These are phyloP conservation scores for Auriscalpium microsporum DNA, from an alignment of 768 basidiomycete species.

Conservation along the genomic window DNA sequence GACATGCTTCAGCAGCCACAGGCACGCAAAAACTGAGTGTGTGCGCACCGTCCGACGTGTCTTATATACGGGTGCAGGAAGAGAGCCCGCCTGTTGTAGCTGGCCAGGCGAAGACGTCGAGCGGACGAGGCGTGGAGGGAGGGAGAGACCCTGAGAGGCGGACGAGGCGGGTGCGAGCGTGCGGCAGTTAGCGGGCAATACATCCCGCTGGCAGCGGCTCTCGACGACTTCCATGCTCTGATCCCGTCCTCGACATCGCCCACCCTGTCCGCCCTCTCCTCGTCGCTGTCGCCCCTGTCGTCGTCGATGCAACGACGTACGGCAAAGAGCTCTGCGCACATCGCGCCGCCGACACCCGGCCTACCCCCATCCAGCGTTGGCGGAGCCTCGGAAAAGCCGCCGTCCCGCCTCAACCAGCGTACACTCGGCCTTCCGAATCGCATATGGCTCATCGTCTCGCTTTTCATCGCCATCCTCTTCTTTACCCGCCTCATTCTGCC, in stretches of 20 bases:
- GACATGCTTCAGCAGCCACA: too few species aligned
- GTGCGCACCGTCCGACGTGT: too few species aligned
- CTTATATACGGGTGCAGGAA: too few species aligned
- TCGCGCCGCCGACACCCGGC: slow-evolving; percentile 37
- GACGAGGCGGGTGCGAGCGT: not conserved
- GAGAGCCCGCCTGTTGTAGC: too few species aligned
- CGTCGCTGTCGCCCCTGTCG: slow-evolving; percentile 3
- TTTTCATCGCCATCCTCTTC: slow-evolving; percentile 45
- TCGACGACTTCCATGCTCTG: slow-evolving; percentile 2
- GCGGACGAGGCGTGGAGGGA: too few species aligned
- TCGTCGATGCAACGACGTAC: slow-evolving; percentile 51
- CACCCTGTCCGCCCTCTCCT: slow-evolving; percentile 3
- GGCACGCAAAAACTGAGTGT: too few species aligned
- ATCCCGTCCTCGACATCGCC: slow-evolving; percentile 5
- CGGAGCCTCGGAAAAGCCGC: slow-evolving; percentile 35
- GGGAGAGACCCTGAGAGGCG: too few species aligned
- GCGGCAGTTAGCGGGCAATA: not conserved
- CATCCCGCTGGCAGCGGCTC: not conserved
- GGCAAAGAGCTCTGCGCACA: slow-evolving; percentile 47
- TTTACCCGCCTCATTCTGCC: slow-evolving; percentile 52
- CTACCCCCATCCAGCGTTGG: slow-evolving; percentile 33
- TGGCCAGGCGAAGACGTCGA: too few species aligned
- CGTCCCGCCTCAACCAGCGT: slow-evolving; percentile 47
- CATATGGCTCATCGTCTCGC: slow-evolving; percentile 52
- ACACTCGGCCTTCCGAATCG: slow-evolving; percentile 57